Conservation (phyloP, 2,329 filamentous ascomycete genomes). For the Beauveria caledonica region DNA sequence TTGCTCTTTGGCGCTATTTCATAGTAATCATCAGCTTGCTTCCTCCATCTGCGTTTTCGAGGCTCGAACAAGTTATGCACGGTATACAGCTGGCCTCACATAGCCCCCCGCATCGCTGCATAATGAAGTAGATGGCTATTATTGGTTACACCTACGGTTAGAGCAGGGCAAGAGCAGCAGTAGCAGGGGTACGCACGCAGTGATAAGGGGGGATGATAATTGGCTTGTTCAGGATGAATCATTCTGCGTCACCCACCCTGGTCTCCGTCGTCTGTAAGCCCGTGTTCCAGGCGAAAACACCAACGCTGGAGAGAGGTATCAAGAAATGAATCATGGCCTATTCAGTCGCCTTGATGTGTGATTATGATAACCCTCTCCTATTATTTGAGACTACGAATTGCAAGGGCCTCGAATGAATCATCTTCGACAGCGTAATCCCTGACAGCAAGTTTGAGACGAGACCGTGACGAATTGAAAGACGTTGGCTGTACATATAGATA, state of each 20-base stretch:
- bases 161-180: no score
- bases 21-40: no score
- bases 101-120: no score
- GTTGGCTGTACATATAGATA: not conserved
- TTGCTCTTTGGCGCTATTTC: no score
- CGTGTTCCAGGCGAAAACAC: not conserved
- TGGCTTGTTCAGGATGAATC: conserved; percentile 2
- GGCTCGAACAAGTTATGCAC: no score
- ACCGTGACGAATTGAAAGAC: not conserved
- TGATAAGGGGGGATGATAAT: not conserved
- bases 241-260: not conserved
- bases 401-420: not conserved
- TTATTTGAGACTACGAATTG: not conserved
- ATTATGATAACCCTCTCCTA: not conserved
- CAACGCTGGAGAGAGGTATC: not conserved
- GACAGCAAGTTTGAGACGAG: not conserved
- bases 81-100: no score
- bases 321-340: not conserved
- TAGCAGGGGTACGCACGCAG: not conserved
- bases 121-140: no score
- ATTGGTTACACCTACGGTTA: no score
- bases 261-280: not conserved
- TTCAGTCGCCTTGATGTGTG: not conserved
- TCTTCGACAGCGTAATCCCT: not conserved
- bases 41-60: no score